Conservation (phyloP, 2,329 filamentous ascomycete genomes). For the Claviceps maximensis region DNA sequence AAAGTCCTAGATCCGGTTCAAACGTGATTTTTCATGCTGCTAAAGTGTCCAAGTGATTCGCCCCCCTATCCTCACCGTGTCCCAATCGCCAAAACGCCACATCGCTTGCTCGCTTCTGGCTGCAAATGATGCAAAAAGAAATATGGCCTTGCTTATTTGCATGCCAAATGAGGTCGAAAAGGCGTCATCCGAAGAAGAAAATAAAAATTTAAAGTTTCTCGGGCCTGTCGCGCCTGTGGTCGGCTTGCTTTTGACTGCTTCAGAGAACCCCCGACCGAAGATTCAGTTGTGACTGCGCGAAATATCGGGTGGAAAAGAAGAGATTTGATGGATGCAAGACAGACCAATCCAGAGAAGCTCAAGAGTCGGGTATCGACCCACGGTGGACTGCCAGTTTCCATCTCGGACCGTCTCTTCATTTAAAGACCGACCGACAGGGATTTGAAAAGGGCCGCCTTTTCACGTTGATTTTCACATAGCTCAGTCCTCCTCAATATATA, state of each 20-base stretch:
- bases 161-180: neutral
- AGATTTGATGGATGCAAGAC: neutral
- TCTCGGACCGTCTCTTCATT: neutral
- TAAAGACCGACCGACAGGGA: neutral
- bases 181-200: neutral
- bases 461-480: neutral
- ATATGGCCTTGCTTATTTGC: neutral
- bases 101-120: neutral
- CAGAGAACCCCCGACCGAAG: neutral
- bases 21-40: conserved; percentile 5
- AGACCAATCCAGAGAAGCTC: neutral
- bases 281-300: neutral
- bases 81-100: conserved; percentile 1
- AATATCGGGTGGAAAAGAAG: neutral
- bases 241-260: neutral
- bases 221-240: neutral
- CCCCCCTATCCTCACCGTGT: neutral
- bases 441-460: neutral
- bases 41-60: conserved; percentile 5
- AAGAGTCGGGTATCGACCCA: neutral
- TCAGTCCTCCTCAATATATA: neutral
- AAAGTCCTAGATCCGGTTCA: conserved; percentile 22
- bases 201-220: neutral
- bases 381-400: neutral
- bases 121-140: neutral